Base-by-base conservation (phyloP, 305 asterid species). In the Fraxinus sp. region DNA sequence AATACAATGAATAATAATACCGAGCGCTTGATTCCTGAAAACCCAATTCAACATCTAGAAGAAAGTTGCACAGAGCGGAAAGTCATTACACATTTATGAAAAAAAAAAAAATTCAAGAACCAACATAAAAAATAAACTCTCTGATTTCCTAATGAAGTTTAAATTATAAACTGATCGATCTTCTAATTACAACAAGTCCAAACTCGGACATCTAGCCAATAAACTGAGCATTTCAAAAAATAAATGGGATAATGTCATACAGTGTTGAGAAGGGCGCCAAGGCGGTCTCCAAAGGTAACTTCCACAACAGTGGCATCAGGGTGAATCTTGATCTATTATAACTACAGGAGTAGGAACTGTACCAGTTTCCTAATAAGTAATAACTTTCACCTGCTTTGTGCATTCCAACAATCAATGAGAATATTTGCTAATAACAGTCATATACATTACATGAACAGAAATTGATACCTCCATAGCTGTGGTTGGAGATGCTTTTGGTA, bases 181-280 rank as follows among this genome's bases (percentile, higher is more conserved):
- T n/a, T n/a, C n/a, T n/a, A n/a, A n/a, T n/a, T n/a, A n/a, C n/a
- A 37, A 24, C n/a, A 22, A 11, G 26, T 70, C 33, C 44, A 35
- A 80, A 66, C 68, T 18, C 49, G 57, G 73, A 64, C 24, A 64
- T 64, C 66, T 33, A 83, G 79, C 24, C 36, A 22, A 36, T 64
- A 22, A 62, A 33, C 62, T 70, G 6, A 57, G 32, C 52, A 64
- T 64, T 64, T 8, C 14, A 64, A 24, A 18, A 9, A 9, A 64
- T 3, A 64, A 46, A 66, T 20, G 66, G 80, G 78, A 64, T 13
- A 28, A 71, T 33, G 59, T 72, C 88, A 57, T 90, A 95, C 98
- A 0, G 99, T 95, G 89, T 95, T 98, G 35, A 95, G 91, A 77
- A 95, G 98, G 84, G 97, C 91, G 80, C 98, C 99, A n/a, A 95